Base-by-base conservation (phyloP, 2,329 filamentous ascomycete species). In the Thielaviopsis punctulata region DNA sequence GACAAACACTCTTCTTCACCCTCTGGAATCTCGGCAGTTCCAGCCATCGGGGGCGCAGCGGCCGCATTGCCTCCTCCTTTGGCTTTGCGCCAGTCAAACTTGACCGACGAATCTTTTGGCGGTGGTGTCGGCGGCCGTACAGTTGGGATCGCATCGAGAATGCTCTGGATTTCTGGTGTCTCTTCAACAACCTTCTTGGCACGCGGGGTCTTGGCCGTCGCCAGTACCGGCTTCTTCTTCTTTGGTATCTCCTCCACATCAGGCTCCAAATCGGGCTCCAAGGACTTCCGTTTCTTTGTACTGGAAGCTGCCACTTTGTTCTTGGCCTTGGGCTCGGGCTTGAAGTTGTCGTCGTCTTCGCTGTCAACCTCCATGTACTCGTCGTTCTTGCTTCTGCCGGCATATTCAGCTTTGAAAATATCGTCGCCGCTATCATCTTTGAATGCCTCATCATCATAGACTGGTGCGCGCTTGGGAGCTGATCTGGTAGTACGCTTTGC, bases 1-100 rank as follows among this genome's bases (percentile, higher is more conserved):
- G 82, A 81, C 52, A 98, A 75, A 62, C 92, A 98, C 59, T 95
- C 93, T 10, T 92, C 86, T 50, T 81, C 80, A 7, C 92, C 92
- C 19, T 78, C 75, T 0, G 92, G 92, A 48, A 95, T 69, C 15
- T 94, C 86, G 25, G 72, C 78, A 9, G 73, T 69, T 10, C 79
- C 80, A 21, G 76, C 71, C 48, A 76, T 75, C 7, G 78, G 76
- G 18, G 86, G 77, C 19, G 79, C 77, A 10, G 62, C 66, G 2
- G 78, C 76, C 15, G 78, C 69, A 63, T 77, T 82, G 54, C 72
- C 78, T 15, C 75, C 77, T 52, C 77, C 72, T 55, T 64, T 68
- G 23, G 70, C 71, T 61, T 80, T 82, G 58, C 77, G 77, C 73
- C 79, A 96, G 62, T 93, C 81, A 60, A 90, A 95, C 60, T 94